Evolutionary conservation across 2,329 filamentous ascomycete species (phyloP).

Genomic region (Daldinia sp.): DNA sequence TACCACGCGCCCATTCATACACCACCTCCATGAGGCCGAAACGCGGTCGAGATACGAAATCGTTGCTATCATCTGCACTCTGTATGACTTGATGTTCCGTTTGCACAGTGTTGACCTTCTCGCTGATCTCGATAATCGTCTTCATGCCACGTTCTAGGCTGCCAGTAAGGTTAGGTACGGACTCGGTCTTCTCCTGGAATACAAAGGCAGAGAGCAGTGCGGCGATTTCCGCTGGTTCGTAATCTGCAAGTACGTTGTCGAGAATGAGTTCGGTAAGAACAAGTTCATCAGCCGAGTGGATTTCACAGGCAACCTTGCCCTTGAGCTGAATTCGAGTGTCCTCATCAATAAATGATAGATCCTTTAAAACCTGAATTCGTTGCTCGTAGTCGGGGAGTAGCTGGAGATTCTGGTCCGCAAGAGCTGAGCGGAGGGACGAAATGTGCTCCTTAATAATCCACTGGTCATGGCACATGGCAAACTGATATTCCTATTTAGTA

Average conservation of each 20-base stretch:
- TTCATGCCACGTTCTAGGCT: conserved; percentile 83
- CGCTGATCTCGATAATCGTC: conserved; percentile 87
- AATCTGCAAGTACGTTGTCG: conserved; percentile 94
- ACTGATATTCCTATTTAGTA: conserved; percentile 65
- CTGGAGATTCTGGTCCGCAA: conserved; percentile 96
- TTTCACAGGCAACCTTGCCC: conserved; percentile 97
- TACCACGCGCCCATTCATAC: conserved; percentile 96
- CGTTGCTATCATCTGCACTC: conserved; percentile 87
- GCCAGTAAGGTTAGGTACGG: conserved; percentile 80
- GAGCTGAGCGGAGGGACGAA: conserved; percentile 81
- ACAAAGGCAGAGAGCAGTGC: conserved; percentile 93
- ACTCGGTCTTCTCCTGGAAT: conserved; percentile 95
- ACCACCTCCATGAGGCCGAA: conserved; percentile 98
- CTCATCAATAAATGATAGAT: conserved; percentile 90
- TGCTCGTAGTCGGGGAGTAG: conserved; percentile 97
- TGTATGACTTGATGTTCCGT: conserved; percentile 91
- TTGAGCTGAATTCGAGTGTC: conserved; percentile 90
- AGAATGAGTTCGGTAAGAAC: conserved; percentile 95
- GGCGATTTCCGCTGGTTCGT: conserved; percentile 95
- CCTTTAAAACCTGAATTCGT: conserved; percentile 88
- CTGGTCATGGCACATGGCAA: conserved; percentile 94
- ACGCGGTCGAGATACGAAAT: conserved; percentile 85
- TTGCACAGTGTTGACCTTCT: conserved; percentile 91
- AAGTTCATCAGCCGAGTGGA: conserved; percentile 95
- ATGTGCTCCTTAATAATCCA: conserved; percentile 98